Conservation (phyloP, 116 monocot genomes). For the Trichopus zeylanicus region DNA sequence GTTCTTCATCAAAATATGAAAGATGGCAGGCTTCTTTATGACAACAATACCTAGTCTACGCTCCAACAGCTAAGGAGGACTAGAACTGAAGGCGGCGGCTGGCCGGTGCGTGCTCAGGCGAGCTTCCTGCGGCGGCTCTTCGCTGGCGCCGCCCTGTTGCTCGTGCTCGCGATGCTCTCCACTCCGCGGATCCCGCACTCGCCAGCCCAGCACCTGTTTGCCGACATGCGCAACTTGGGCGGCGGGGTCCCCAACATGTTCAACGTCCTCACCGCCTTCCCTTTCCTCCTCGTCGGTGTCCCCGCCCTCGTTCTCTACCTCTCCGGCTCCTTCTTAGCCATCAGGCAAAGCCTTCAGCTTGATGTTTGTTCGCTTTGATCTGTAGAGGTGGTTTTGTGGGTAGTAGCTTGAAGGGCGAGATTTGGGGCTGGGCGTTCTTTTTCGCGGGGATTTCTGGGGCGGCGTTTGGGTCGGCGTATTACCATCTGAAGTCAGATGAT, state of each 20-base stretch:
- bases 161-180: slow-evolving; percentile 27
- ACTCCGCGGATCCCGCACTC: slow-evolving; percentile 44
- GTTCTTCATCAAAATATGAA: too few species aligned
- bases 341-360: slow-evolving; percentile 27
- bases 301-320: slow-evolving; percentile 69
- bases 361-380: neutral
- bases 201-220: slow-evolving; percentile 45
- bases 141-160: slow-evolving; percentile 9
- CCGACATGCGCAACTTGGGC: slow-evolving; percentile 61
- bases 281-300: slow-evolving; percentile 56
- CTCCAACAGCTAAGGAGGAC: too few species aligned
- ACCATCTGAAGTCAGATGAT: slow-evolving; percentile 91
- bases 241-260: slow-evolving; percentile 89
- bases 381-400: neutral
- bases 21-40: too few species aligned
- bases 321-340: slow-evolving; percentile 58
- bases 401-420: slow-evolving; percentile 63
- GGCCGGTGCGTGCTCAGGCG: too few species aligned
- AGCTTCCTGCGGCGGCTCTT: too few species aligned
- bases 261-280: slow-evolving; percentile 79
- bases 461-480: slow-evolving; percentile 89
- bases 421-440: slow-evolving; percentile 74
- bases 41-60: too few species aligned
- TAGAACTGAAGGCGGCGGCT: too few species aligned
- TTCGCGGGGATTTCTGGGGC: slow-evolving; percentile 48